Conservation (phyloP, 306 rosid genomes). For the Morella rubra region DNA sequence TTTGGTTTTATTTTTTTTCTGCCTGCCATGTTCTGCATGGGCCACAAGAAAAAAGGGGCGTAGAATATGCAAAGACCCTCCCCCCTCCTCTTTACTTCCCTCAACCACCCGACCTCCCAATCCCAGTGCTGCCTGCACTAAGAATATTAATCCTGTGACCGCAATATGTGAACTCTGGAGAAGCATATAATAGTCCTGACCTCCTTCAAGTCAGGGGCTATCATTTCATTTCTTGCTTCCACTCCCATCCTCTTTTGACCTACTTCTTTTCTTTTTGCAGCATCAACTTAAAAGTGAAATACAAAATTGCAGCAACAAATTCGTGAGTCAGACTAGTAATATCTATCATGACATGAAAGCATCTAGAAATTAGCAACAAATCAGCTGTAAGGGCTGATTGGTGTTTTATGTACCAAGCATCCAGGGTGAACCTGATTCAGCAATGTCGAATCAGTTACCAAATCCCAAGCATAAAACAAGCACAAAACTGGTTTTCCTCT, state of each 20-base stretch:
- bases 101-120: no score
- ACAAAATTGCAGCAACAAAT: slow-evolving; percentile 7
- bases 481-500: background rate
- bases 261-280: background rate
- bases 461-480: background rate
- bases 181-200: background rate
- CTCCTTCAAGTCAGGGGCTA: background rate
- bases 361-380: background rate
- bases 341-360: background rate
- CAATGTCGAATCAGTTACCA: background rate
- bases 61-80: no score
- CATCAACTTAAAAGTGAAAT: background rate
- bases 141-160: background rate
- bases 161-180: background rate
- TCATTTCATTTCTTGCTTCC: background rate
- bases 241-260: background rate
- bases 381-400: background rate
- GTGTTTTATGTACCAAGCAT: background rate
- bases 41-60: no score
- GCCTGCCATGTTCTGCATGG: no score
- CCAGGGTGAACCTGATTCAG: background rate
- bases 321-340: background rate
- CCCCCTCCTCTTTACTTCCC: no score
- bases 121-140: background rate
- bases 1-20: no score